Evolutionary conservation across 2,329 filamentous ascomycete genomes (phyloP), one percentile per base, ranked within the genome.

Genomic region (Verticillium dahliae): DNA sequence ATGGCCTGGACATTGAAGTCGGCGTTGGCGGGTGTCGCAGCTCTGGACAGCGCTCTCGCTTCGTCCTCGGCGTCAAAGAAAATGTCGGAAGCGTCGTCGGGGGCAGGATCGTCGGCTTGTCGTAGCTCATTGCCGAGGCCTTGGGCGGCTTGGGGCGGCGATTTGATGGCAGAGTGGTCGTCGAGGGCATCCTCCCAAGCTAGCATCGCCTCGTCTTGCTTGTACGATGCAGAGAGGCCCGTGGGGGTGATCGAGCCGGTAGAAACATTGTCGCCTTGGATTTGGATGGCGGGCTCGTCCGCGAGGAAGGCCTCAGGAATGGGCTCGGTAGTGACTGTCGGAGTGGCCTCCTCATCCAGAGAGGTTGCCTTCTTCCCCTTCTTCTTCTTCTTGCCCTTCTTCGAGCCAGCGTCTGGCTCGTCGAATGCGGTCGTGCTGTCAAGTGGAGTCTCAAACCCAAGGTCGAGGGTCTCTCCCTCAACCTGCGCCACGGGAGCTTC

Each of bases 301-400:
- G 18, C 13, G 11, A 18, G 45, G 13, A 37, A 5, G 6, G 13
- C 15, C 45, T 52, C 45, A 7, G 15, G 10, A 15, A 15, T 10
- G 15, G 45, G 7, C 15, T 52, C 45, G 45, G 45, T 38, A 14
- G 59, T 10, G 27, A 41, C 57, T 4, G 58, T 60, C 7, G 59
- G 13, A 13, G 50, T 59, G 54, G 61, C 52, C 33, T 64, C 61
- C 6, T 57, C 27, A 37, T 62, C 52, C 39, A 22, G 15, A 18
- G 60, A 52, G 13, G 58, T 9, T 10, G 57, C 27, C 57, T 64
- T 64, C 57, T 60, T 65, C 6, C 58, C 62, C 38, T 69, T 70
- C 67, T 78, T 80, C 66, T 77, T 80, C 59, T 71, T 72, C 65
- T 74, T 74, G 57, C 65, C 66, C 59, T 71, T 72, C 68, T 73